Evolutionary conservation across 495 filamentous ascomycete genomes (phyloP), one percentile per base, ranked within the genome.

Genomic region (Letharia lupina): DNA sequence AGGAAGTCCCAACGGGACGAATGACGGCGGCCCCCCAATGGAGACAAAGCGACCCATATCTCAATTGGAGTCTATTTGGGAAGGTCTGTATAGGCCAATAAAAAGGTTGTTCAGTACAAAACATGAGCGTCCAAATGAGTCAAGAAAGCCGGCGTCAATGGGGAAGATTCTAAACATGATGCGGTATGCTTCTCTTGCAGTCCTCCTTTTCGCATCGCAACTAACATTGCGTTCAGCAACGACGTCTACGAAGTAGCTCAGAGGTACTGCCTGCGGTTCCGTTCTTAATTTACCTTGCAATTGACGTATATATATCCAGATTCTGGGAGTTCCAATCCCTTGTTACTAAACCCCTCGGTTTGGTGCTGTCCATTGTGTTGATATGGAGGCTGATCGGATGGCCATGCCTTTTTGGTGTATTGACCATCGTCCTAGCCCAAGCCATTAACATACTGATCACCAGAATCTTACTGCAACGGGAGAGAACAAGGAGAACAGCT

Each of bases 211-310:
- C 15, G 35, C 42, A n/a, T 37, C 12, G 41, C 41, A 7, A 70
- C 39, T 64, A 42, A 70, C 20, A 67, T 52, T n/a, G 31, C 57
- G n/a, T n/a, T 28, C 64, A 74, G 74, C 16, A 82, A 81, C 44
- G 91, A 95, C 77, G 89, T 87, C 7, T 95, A 95, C 71, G 89
- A 93, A 70, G 83, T 95, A 28, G 83, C 90, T 4, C 91, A 95
- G 69, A 75, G 76, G 73, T 74, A 64, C 41, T 57, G 28, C 3
- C 37, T 3, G 31, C 74, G 75, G 42, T 33, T 52, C 12, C 11
- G 20, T 37, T 57, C n/a, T 44, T 6, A 9, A n/a, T 9, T 8
- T n/a, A 15, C 45, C 11, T 40, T 39, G 23, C 12, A 15, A 37
- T 41, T 64, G 42, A 64, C 18, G 15, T 28, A 31, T 1, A 57